Base-by-base conservation (phyloP, 1,284 basidiomycete genomes). In the Rhodotorula sp. region DNA sequence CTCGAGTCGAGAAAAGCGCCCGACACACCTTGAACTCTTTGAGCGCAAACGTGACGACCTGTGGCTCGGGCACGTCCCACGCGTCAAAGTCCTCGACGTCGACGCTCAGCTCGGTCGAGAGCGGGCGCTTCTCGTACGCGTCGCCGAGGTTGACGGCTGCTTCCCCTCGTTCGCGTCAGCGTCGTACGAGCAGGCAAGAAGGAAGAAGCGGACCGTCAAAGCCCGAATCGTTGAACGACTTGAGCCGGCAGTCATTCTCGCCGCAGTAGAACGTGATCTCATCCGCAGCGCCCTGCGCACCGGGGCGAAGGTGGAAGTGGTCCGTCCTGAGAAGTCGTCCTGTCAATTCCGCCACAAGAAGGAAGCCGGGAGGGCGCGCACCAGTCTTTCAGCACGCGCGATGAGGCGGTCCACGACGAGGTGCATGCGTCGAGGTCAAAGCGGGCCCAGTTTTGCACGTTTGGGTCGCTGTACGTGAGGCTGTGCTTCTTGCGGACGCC, bases 401-500 rank as follows among this genome's bases (percentile, higher is more conserved):
- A 66, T 22, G 71, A 69, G 15, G 68, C 71, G 53, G 59, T 58
- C 75, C 75, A 77, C 32, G 48, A 50, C 15, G 61, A 66, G 19
- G 62, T 55, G 69, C 71, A 71, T 7, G 55, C 7, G 15, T 32
- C 21, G 12, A 64, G 55, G 59, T 69, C 67, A 34, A 72, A 74
- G 15, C 63, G 61, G 8, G 75, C 71, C 70, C 70, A 72, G 34
- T 71, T 70, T 32, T 68, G 61, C 22, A 65, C 44, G 46, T 61
- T 66, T 17, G 71, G 57, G 41, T 64, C 61, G 36, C 61, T 56
- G 60, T 77, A 77, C 0, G 73, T 72, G 50, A 77, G 58, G 32
- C 71, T 64, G 44, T 77, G 73, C 19, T 74, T 75, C 54, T 77
- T 77, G 60, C 69, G 63, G n/a, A 77, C 67, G 37, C 73, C 75